Evolutionary conservation across 2,329 filamentous ascomycete genomes (phyloP).

Genomic region (Drechslerella stenobrocha): DNA sequence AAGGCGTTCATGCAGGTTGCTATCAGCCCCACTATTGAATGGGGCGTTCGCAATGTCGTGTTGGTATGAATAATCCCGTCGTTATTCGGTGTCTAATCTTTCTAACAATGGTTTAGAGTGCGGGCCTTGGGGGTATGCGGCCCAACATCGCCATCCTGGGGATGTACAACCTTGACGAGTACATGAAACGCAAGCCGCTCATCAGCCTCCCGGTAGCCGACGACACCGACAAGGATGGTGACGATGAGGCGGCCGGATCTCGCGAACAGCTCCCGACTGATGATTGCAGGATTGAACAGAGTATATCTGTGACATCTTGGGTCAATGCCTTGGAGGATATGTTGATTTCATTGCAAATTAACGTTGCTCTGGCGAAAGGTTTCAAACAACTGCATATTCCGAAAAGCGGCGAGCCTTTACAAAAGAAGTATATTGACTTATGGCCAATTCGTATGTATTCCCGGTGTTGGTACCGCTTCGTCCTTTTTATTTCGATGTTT

Average conservation of each 20-base stretch:
- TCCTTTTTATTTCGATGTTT: background rate
- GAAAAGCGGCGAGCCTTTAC: conserved; percentile 59
- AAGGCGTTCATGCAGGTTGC: conserved; percentile 88
- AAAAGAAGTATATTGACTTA: conserved; percentile 79
- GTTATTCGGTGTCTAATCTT: too few species aligned
- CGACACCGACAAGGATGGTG: conserved; percentile 22
- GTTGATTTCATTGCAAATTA: conserved; percentile 74
- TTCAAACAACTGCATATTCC: conserved; percentile 78
- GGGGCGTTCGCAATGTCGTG: conserved; percentile 81
- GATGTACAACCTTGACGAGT: conserved; percentile 78
- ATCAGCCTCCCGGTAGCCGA: conserved; percentile 61
- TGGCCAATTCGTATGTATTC: conserved; percentile 73
- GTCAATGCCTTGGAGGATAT: conserved; percentile 82
- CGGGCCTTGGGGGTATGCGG: conserved; percentile 82
- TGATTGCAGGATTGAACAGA: conserved; percentile 67
- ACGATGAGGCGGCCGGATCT: conserved; percentile 39
- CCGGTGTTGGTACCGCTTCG: background rate
- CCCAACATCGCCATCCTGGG: conserved; percentile 83
- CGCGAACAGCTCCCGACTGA: conserved; percentile 69
- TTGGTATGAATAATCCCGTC: too few species aligned
- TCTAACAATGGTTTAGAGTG: conserved; percentile 56
- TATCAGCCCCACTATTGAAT: conserved; percentile 78
- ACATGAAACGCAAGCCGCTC: conserved; percentile 65
- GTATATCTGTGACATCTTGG: conserved; percentile 73
- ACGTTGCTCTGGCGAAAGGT: conserved; percentile 80